Evolutionary conservation across 169 alveolate genomes (phyloP), one percentile per base, ranked within the genome.

Genomic region (Babesia microti): DNA sequence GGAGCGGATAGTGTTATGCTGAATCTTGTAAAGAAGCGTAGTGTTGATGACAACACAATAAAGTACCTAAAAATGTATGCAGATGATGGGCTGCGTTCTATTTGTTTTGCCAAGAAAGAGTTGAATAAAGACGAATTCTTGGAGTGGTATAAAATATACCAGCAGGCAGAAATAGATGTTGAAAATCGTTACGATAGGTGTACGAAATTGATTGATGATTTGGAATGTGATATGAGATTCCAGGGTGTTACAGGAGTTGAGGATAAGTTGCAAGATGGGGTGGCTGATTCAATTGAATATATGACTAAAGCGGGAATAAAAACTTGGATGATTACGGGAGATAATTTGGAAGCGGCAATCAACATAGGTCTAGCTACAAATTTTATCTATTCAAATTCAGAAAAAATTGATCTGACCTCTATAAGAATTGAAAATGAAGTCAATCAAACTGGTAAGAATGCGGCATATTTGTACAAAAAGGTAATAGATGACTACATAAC

Each of bases 241-340:
- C 89, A 90, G 52, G 99, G 99, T 11, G 85, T 90, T 15, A 89
- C 98, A 2, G 98, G 98, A 0, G 87, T 95, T 2, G 98, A 93
- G 61, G 99, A 95, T 73, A 89, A 89, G 65, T 78, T 95, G 46
- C 94, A 93, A 71, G 97, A 91, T 23, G 87, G 88, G 18, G 99
- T 95, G 14, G 95, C 97, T 7, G 96, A 93, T 68, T 82, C 95
- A 2, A 85, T 95, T 30, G 87, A 84, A 42, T 89, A 86, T 45
- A 74, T 95, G 49, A 68, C 91, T 50, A 55, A 74, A 30, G 98
- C 98, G 0, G 97, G 96, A 12, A 89, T 95, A 27, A 91, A 91
- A 59, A 85, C 93, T 2, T 95, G 99, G 98, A 95, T 95, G 98
- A 80, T 94, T 21, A 95, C 99, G 4, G 99, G 99, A 24, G 98